A percentile compares a stretch with the other conserved stretches of the same genome.
These are phyloP conservation scores for Arthrobotrys sphaeroides DNA, from an alignment of 2,329 filamentous ascomycete genomes.

Conservation along the genomic window DNA sequence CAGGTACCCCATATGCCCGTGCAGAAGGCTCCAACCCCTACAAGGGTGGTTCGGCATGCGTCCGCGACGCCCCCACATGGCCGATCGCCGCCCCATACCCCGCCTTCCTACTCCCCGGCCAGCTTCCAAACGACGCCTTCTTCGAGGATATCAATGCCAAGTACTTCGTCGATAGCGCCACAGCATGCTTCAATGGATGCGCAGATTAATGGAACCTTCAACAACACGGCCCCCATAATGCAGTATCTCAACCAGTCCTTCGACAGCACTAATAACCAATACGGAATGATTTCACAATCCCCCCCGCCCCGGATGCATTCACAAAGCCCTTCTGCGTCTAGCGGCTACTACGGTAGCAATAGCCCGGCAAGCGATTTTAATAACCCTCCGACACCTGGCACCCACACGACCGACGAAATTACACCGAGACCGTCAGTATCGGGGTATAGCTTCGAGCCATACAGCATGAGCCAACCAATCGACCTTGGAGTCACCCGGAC, in stretches of 20 bases:
- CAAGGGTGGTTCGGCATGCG: constrained; percentile 10
- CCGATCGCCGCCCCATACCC: constrained; percentile 49
- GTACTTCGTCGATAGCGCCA: constrained; percentile 41
- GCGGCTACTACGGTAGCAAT: constrained; percentile 53
- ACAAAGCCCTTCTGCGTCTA: constrained; percentile 46
- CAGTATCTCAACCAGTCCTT: constrained; percentile 49
- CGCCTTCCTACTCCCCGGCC: constrained; percentile 46
- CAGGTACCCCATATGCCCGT: not conserved
- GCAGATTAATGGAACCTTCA: constrained; percentile 50
- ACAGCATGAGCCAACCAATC: constrained; percentile 30
- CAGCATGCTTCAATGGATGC: constrained; percentile 51
- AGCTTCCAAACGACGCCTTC: constrained; percentile 51
- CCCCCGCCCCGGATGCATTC: constrained; percentile 52
- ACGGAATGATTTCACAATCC: constrained; percentile 47
- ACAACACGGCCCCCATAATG: constrained; percentile 33
- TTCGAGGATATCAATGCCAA: constrained; percentile 44
- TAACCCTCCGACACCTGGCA: constrained; percentile 43
- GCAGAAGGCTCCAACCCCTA: constrained; percentile 18
- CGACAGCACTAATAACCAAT: constrained; percentile 34
- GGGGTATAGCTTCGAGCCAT: constrained; percentile 42
- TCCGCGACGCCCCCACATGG: constrained; percentile 48
- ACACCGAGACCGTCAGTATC: constrained; percentile 42
- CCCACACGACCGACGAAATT: constrained; percentile 47
- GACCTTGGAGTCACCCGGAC: constrained; percentile 23
- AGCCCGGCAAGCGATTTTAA: constrained; percentile 52